phyloP scores from a whole-genome alignment of 495 filamentous ascomycete species.

The Hyaloscypha variabilis region DNA sequence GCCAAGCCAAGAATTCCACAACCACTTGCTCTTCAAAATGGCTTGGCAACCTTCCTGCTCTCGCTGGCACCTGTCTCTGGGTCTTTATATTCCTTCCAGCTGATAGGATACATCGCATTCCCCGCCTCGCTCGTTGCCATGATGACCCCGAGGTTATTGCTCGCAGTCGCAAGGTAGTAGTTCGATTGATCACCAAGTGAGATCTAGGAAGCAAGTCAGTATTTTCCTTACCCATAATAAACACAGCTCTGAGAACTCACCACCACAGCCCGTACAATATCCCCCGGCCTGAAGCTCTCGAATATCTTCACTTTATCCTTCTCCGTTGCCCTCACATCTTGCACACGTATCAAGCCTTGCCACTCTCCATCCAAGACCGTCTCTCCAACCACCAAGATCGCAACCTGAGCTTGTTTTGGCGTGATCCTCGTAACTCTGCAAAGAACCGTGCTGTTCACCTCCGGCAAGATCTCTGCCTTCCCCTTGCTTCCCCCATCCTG shows the following conservation, averaged over 20 bases:
- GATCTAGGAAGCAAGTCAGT: constrained; percentile 51
- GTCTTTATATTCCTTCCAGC: constrained; percentile 93
- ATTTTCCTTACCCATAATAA: background rate
- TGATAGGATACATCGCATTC: constrained; percentile 87
- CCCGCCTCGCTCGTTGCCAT: constrained; percentile 90
- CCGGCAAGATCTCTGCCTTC: constrained; percentile 73
- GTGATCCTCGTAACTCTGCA: constrained; percentile 83
- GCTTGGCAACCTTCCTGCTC: constrained; percentile 89
- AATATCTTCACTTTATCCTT: constrained; percentile 90
- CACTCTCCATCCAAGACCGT: constrained; percentile 61
- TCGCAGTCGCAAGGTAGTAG: constrained; percentile 88
- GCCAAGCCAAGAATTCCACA: too few species aligned
- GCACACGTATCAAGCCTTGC: constrained; percentile 67
- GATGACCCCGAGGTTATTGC: constrained; percentile 90
- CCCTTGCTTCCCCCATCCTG: constrained; percentile 4
- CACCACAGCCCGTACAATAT: constrained; percentile 88
- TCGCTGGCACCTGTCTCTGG: constrained; percentile 77
- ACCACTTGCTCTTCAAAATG: constrained; percentile 68
- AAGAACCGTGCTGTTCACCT: constrained; percentile 78
- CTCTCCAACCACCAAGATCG: constrained; percentile 77
- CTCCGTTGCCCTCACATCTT: constrained; percentile 93
- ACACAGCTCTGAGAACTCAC: constrained; percentile 46
- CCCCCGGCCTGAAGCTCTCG: constrained; percentile 90
- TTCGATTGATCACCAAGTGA: constrained; percentile 90
- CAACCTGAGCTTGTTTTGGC: constrained; percentile 78